Base-by-base conservation (phyloP, 2,329 filamentous ascomycete genomes). In the Aspergillus tubingensis region DNA sequence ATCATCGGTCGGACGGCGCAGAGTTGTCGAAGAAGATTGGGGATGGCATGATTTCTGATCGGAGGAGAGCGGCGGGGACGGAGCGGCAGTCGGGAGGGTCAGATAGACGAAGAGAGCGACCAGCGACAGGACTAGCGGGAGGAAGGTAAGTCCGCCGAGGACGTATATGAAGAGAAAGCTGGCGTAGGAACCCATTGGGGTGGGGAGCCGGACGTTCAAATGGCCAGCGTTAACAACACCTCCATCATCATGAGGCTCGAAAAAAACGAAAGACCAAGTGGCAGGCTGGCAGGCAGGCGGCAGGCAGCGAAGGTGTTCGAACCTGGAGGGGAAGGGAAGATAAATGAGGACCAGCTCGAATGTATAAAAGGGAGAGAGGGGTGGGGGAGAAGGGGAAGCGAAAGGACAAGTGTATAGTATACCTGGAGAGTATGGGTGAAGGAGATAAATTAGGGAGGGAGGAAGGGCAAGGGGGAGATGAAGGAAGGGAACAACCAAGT, bases 121-220 rank as follows among this genome's bases (percentile, higher is more conserved):
- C 51, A 84, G 76, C 49, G 79, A 73, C 55, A 93, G 64, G 61
- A 92, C 69, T 3, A 96, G 80, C 30, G 93, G 93, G 60, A 96
- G 74, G 74, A 97, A 94, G 60, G 93, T 96, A 72, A 97, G 75
- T 70, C 93, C 94, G 77, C 93, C 93, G 61, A 96, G 79, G 66
- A 96, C 74, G 82, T 96, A 97, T 74, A 90, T 84, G 72, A 90
- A 76, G 66, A 96, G 81, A 72, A 94, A 87, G 68, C 77, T 77
- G 65, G 72, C 73, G 70, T 84, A 72, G 61, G 74, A 74, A 74
- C 76, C 76, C 77, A 79, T 79, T 69, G 71, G 74, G 32, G 32
- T 36, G 32, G 32, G 32, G 73, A 71, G 56, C 47, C 63, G 65
- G 64, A 68, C 59, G 67, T 72, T 72, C 69, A 74, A 62, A 68